Evolutionary conservation across 1,284 basidiomycete species (phyloP).

Genomic region (Tremellales sp.): DNA sequence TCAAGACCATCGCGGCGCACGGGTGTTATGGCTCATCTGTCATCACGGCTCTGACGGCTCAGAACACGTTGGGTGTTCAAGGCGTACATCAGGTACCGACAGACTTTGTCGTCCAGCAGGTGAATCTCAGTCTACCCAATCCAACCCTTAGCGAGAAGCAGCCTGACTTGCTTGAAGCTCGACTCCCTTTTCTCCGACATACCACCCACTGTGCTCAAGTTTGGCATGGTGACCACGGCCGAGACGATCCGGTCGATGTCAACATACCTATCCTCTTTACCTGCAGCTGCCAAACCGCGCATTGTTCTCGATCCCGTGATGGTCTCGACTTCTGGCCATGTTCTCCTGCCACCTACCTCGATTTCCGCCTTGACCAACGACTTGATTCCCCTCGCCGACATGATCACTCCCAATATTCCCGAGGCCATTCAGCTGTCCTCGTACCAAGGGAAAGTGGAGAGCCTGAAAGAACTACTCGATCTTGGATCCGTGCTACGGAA

Average conservation of each 20-base stretch:
- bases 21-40: constrained; percentile 82
- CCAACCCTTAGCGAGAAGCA: neutral
- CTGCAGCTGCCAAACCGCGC: constrained; percentile 45
- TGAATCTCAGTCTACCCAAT: constrained; percentile 35
- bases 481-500: constrained; percentile 58
- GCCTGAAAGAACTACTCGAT: constrained; percentile 61
- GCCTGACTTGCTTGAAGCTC: constrained; percentile 56
- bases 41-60: constrained; percentile 83
- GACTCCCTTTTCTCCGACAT: constrained; percentile 71
- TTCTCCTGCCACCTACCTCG: constrained; percentile 66
- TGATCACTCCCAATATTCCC: constrained; percentile 83
- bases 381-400: constrained; percentile 66
- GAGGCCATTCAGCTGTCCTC: constrained; percentile 63
- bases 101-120: constrained; percentile 68
- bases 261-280: constrained; percentile 24
- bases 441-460: constrained; percentile 46
- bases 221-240: constrained; percentile 71
- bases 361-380: constrained; percentile 59
- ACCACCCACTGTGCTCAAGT: constrained; percentile 72
- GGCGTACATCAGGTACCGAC: constrained; percentile 63
- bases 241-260: constrained; percentile 48
- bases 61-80: constrained; percentile 84
- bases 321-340: constrained; percentile 87
- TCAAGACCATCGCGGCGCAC: constrained; percentile 78
- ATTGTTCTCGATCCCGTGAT: constrained; percentile 86